Conservation (phyloP, 2,329 filamentous ascomycete species). For the Beauveria sp. region DNA sequence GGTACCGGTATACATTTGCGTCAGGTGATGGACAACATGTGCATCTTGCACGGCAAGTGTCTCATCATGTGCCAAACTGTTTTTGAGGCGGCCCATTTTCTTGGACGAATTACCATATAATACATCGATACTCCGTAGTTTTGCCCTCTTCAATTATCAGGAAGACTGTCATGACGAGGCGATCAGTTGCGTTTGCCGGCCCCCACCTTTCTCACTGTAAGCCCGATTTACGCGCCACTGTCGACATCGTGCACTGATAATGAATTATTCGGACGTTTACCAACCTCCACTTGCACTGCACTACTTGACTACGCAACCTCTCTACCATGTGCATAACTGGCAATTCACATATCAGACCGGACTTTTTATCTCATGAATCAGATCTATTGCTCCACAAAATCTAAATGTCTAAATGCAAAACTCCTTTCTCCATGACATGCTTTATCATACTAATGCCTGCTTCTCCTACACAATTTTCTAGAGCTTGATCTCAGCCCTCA, state of each 20-base stretch:
- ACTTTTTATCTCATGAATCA: not conserved
- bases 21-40: conserved; percentile 1
- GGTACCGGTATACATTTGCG: not conserved
- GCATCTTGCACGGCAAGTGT: not conserved
- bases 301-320: not conserved
- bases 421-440: not conserved
- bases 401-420: not conserved
- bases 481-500: not conserved
- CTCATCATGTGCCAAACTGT: not conserved
- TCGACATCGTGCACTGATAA: not conserved
- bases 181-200: not conserved
- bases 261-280: no score
- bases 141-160: not conserved
- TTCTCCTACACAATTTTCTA: not conserved
- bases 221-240: not conserved
- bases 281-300: no score
- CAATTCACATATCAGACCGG: not conserved
- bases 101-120: not conserved
- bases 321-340: not conserved
- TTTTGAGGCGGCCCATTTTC: not conserved
- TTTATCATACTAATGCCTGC: not conserved
- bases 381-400: not conserved
- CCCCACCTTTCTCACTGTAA: not conserved
- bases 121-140: not conserved
- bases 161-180: not conserved